These are phyloP conservation scores for Cytospora piceae DNA, from an alignment of 2,329 filamentous ascomycete species.

Conservation along the genomic window DNA sequence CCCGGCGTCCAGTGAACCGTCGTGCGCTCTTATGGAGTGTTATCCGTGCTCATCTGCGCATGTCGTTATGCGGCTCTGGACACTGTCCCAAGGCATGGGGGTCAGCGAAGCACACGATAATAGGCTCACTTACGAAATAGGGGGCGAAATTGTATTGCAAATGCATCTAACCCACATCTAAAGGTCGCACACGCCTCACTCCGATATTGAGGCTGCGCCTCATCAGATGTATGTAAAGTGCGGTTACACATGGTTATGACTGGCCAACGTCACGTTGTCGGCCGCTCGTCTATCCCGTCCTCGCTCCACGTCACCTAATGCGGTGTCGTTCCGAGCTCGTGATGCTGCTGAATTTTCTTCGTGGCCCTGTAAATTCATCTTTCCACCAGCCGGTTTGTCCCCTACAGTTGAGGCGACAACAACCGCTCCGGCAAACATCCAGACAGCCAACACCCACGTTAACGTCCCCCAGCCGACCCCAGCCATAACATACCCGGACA, in stretches of 20 bases:
- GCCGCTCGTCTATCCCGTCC: background rate
- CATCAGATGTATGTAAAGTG: background rate
- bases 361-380: background rate
- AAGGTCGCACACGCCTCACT: background rate
- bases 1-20: too few species aligned
- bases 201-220: background rate
- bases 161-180: too few species aligned
- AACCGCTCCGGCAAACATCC: slow-evolving; percentile 42
- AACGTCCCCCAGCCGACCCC: slow-evolving; percentile 44
- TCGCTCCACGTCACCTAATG: background rate
- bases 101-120: too few species aligned
- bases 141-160: too few species aligned
- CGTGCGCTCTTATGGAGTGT: too few species aligned
- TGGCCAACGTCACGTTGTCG: background rate
- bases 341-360: slow-evolving; percentile 1
- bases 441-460: slow-evolving; percentile 44
- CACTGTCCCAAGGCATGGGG: too few species aligned
- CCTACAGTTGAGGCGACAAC: slow-evolving; percentile 41
- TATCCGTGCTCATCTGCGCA: too few species aligned
- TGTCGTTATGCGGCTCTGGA: too few species aligned
- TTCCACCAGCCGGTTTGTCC: slow-evolving; percentile 25
- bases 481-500: slow-evolving; percentile 44
- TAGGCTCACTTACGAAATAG: too few species aligned
- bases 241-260: background rate
- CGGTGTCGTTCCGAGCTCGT: background rate